These are phyloP conservation scores for Meira nashicola DNA, from an alignment of 1,284 basidiomycete genomes.

Conservation along the genomic window DNA sequence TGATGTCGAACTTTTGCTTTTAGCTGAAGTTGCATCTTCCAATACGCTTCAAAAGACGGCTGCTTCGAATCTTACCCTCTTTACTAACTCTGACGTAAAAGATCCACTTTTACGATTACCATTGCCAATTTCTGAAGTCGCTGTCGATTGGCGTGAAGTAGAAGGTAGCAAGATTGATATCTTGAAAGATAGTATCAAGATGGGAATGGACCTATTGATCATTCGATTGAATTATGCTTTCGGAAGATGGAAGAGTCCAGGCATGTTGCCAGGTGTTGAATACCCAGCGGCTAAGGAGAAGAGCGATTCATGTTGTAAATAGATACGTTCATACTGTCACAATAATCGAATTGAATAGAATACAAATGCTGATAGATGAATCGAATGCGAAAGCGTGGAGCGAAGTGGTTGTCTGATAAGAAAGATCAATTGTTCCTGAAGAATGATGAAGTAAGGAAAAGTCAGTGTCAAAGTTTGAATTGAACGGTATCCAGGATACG, in stretches of 20 bases:
- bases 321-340: not conserved
- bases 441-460: not conserved
- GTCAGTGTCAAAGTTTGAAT: not conserved
- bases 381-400: not conserved
- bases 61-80: not conserved
- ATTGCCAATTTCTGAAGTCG: constrained; percentile 75
- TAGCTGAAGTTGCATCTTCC: constrained; percentile 58
- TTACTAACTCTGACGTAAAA: not conserved
- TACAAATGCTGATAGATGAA: constrained; percentile 3
- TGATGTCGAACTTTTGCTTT: constrained; percentile 86
- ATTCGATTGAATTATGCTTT: constrained; percentile 73
- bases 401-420: not conserved
- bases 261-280: not conserved
- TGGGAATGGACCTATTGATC: constrained; percentile 79
- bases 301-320: not conserved
- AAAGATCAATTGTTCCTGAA: constrained; percentile 2
- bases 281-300: not conserved
- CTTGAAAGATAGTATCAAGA: constrained; percentile 73
- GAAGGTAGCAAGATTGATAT: constrained; percentile 84
- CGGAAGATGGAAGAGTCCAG: constrained; percentile 59
- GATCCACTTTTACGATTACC: constrained; percentile 56
- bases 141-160: constrained; percentile 86
- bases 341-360: not conserved
- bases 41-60: not conserved
- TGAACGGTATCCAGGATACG: not conserved